A percentile compares a stretch with the other conserved stretches of the same genome.
Evolutionary conservation across 306 rosid genomes (phyloP).

Genomic region (Begonia loranthoides): DNA sequence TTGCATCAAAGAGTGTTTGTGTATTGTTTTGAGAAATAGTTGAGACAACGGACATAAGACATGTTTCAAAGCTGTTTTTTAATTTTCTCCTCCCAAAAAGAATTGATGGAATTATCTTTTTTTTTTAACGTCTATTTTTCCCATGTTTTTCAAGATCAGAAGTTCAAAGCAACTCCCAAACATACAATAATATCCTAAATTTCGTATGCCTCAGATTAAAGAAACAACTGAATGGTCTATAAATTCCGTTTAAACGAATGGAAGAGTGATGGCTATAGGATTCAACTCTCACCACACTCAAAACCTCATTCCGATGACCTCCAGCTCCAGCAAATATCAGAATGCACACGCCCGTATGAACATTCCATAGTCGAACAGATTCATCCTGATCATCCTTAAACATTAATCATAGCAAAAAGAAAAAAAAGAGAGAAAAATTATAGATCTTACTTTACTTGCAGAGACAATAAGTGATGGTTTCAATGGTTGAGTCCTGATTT

Average conservation of each 20-base stretch:
- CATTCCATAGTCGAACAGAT: constrained; percentile 94
- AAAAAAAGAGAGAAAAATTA: constrained; percentile 1
- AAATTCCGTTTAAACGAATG: too few relatives aligned
- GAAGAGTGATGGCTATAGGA: too few relatives aligned
- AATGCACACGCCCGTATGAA: constrained; percentile 81
- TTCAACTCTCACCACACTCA: constrained; percentile 68
- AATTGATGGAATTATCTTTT: too few relatives aligned
- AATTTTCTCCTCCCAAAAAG: too few relatives aligned
- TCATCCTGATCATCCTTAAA: constrained; percentile 57
- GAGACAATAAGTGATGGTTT: constrained; percentile 76
- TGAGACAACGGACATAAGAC: too few relatives aligned
- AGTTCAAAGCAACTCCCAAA: background rate
- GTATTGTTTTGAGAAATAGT: too few relatives aligned
- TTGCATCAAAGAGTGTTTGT: too few relatives aligned
- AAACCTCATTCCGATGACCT: constrained; percentile 94
- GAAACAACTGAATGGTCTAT: too few relatives aligned
- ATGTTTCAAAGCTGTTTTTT: too few relatives aligned
- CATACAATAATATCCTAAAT: background rate
- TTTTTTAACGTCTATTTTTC: too few relatives aligned
- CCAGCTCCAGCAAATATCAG: constrained; percentile 94
- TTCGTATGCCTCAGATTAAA: too few relatives aligned
- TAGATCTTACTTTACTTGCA: constrained; percentile 68
- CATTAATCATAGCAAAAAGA: constrained; percentile 16
- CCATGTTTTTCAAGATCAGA: background rate
- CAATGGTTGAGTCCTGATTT: constrained; percentile 78